Base-by-base conservation (phyloP, 805 yeast genomes). In the Starmera quercuum region DNA sequence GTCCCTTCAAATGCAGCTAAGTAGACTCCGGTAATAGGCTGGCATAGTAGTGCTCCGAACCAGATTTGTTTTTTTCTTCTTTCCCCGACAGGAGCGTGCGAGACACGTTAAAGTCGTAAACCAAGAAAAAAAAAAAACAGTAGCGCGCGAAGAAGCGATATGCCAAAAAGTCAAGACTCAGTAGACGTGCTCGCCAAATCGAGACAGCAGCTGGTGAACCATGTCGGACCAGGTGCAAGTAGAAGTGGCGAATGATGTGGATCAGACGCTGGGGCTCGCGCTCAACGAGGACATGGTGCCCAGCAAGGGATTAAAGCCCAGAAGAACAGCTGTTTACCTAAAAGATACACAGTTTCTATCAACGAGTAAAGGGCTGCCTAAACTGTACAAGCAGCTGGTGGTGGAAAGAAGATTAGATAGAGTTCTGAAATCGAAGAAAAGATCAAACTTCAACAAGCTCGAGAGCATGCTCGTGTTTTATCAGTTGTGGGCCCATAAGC, bases 401-500 rank as follows among this genome's bases (percentile, higher is more conserved):
- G 6, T 26, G 6, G 19, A 16, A 13, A 26, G 17, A 13, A 26
- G 17, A 16, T 13, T 26, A 6, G 19, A 26, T 5, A 26, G n/a
- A 17, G 35, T 47, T 11, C 36, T 51, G 12, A 41, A 56, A 29
- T 40, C 43, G 20, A 36, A 24, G 31, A 39, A 43, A 30, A 44
- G 36, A 29, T 57, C 61, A 44, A 63, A 52, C 45, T 60, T 58
- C 35, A 59, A 68, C 22, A 77, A 75, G 51, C 51, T 76, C 34
- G 53, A 65, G 8, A 57, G 64, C 22, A 51, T 83, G 6, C 52
- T 81, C 7, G 66, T 66, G 20, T 63, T 70, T 24, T 83, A 80
- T 52, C 86, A 81, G 54, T 46, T 77, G 22, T 83, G 90, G 88
- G 86, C 81, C 1, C 90, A 83, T 53, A 63, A 69, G 16, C 46